Evolutionary conservation across 1,139 yeast species (phyloP), one percentile per base, ranked within the genome.

Genomic region (Hyphopichia pseudoburtonii): DNA sequence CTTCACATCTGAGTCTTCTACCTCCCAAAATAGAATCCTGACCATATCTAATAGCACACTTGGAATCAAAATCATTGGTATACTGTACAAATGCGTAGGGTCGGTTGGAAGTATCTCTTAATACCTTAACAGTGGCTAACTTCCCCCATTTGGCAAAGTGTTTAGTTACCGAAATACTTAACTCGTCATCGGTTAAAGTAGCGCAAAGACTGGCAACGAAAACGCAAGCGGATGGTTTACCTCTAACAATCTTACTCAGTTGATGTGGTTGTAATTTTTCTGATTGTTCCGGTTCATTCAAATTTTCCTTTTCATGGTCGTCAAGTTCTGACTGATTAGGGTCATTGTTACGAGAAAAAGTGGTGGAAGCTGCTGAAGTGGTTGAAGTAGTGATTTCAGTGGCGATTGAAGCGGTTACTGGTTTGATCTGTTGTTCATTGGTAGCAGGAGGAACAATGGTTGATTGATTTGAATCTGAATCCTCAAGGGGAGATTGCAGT

Each of bases 31-130:
- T 56, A 4, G 87, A 71, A 36, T 84, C 82, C 48, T 86, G 92
- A 8, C 88, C 95, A 38, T 72, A 67, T 29, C 60, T 61, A 37
- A 89, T 73, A 1, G 97, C 97, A 4, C 47, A 56, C 39, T 73
- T 70, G 8, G 95, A 90, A 46, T 86, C 94, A 5, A 64, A 66
- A 43, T 85, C 95, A 38, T 68, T 79, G 11, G 79, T 68, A 56
- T 85, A 88, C 60, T 90, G 97, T 30, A 89, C 96, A 70, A 90
- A 90, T 0, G 97, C 96, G 58, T 90, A 90, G 0, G 97, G 97
- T 30, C 96, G 73, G 56, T 86, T 85, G 23, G 79, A 69, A 15
- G 84, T 78, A 62, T 90, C 97, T 37, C 96, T 71, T 44, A 89
- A 73, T 3, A 89, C 96, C 52, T 90, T 89, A n/a, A 87, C 95